Percentiles rank a stretch among this genome's conserved stretches.
Evolutionary conservation across 2,329 filamentous ascomycete genomes (phyloP).

Genomic region (Clarireedia monteithiana): DNA sequence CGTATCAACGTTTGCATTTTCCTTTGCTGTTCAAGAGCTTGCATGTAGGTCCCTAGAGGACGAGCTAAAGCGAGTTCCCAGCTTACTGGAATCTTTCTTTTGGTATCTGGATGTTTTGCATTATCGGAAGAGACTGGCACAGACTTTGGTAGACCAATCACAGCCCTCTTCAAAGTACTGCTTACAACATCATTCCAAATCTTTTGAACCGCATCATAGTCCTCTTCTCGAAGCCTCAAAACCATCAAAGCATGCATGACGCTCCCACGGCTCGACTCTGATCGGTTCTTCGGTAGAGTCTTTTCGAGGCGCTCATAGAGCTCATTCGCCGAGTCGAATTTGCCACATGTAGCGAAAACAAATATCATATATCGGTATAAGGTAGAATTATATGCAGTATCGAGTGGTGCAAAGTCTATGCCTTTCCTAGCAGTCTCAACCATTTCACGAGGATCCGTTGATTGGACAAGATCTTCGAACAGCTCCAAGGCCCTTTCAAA

Average conservation of each 20-base stretch:
- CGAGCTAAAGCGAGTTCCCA: conserved; percentile 35
- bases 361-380: conserved; percentile 50
- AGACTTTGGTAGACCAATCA: conserved; percentile 6
- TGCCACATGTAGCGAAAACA: conserved; percentile 40
- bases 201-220: conserved; percentile 52
- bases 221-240: conserved; percentile 48
- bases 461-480: conserved; percentile 19
- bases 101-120: background rate
- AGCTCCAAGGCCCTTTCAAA: conserved; percentile 20
- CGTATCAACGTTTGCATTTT: conserved; percentile 43
- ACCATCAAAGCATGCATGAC: conserved; percentile 63
- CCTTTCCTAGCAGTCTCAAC: conserved; percentile 21
- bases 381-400: conserved; percentile 23
- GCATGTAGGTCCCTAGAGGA: conserved; percentile 41
- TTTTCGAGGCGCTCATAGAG: conserved; percentile 48
- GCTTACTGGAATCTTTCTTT: conserved; percentile 9
- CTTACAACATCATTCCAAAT: conserved; percentile 59
- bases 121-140: background rate
- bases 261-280: conserved; percentile 39
- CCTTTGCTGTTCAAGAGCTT: conserved; percentile 43
- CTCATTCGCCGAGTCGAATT: conserved; percentile 41
- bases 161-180: conserved; percentile 40
- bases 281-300: conserved; percentile 31
- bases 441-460: conserved; percentile 23
- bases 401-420: conserved; percentile 13